These are phyloP conservation scores for Francoa sonchifolia DNA, from an alignment of 441 rosid genomes.

Conservation along the genomic window DNA sequence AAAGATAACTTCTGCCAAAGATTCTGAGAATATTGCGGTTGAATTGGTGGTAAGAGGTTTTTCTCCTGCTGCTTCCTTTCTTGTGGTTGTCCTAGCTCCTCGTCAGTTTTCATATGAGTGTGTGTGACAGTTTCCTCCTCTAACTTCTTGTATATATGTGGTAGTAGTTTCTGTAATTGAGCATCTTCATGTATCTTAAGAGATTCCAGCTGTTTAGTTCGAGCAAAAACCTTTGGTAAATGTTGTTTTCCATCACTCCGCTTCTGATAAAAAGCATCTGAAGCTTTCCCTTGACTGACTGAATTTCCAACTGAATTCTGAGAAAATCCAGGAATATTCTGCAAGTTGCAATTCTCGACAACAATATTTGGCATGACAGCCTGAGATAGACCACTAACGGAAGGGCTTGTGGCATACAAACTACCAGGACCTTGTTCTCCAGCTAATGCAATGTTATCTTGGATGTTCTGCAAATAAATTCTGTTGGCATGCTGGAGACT, in stretches of 20 bases:
- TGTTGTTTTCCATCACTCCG: conserved; percentile 13
- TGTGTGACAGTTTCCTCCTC: not conserved
- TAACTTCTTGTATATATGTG: conserved; percentile 10
- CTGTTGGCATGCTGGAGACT: conserved; percentile 16
- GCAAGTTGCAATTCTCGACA: not conserved
- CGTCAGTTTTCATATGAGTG: not conserved
- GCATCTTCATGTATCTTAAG: not conserved
- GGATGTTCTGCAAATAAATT: conserved; percentile 11
- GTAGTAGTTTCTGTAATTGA: conserved; percentile 10
- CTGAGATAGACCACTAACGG: conserved; percentile 12
- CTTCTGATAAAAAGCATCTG: conserved; percentile 9
- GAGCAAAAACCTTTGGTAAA: no score
- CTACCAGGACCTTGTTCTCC: conserved; percentile 11
- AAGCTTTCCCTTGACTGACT: conserved; percentile 9
- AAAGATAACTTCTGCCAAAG: no score
- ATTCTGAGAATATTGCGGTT: conserved; percentile 3
- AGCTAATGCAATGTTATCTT: conserved; percentile 10
- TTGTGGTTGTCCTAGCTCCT: conserved; percentile 5
- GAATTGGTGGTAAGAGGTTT: conserved; percentile 10
- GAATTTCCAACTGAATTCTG: conserved; percentile 13
- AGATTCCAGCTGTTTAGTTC: conserved; percentile 15
- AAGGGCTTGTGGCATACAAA: conserved; percentile 8
- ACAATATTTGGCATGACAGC: conserved; percentile 10
- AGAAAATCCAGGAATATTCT: not conserved
- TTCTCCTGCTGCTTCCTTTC: conserved; percentile 10